These are phyloP conservation scores for Alternaria burnsii DNA, from an alignment of 2,329 filamentous ascomycete species.

Conservation along the genomic window DNA sequence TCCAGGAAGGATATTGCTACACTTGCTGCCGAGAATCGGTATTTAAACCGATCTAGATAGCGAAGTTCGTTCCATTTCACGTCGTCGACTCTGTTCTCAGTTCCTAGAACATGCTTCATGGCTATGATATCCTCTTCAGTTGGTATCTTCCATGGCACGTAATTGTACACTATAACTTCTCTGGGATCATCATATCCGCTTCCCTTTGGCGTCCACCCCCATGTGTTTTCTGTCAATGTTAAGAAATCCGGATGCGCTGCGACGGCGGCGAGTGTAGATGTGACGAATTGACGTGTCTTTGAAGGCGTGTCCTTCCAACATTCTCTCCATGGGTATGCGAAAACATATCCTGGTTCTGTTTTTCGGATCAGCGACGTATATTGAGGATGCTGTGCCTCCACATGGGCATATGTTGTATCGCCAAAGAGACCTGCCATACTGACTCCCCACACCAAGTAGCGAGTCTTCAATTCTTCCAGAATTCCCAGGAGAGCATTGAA, in stretches of 20 bases:
- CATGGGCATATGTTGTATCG: not conserved
- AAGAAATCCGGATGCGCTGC: not conserved
- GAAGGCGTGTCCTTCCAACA: not conserved
- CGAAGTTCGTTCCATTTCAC: not conserved
- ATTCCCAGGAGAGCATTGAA: not conserved
- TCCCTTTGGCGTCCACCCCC: not conserved
- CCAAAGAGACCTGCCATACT: not conserved
- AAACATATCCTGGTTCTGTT: no score
- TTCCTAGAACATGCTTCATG: not conserved
- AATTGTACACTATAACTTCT: not conserved
- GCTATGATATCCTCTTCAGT: not conserved
- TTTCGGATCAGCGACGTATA: not conserved
- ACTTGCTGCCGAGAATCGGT: not conserved
- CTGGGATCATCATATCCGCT: not conserved
- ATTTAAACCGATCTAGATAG: not conserved
- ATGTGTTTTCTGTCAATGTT: not conserved
- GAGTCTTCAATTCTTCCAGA: rapidly evolving
- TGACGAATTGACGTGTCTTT: not conserved
- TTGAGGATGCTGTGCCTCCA: not conserved
- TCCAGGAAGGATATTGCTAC: not conserved
- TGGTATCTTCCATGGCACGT: not conserved
- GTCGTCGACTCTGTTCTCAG: not conserved
- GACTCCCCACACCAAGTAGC: not conserved
- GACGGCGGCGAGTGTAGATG: not conserved
- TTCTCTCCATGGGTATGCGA: not conserved